Evolutionary conservation across 495 filamentous ascomycete species (phyloP).

Genomic region (Beverwykella pulmonaria): DNA sequence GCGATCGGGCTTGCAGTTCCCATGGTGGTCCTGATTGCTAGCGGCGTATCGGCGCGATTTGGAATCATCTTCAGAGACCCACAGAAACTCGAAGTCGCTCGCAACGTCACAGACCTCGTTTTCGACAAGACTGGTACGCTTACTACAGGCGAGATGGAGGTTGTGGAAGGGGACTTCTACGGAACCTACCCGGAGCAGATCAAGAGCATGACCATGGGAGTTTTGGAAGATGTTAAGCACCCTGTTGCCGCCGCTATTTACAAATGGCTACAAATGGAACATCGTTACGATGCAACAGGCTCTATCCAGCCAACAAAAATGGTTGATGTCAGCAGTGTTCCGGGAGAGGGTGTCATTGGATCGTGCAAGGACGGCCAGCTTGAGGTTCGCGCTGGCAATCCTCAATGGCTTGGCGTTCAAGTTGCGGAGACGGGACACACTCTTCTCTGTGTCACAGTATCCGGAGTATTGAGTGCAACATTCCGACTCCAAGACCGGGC

Average conservation of each 20-base stretch:
- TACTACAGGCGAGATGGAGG: slow-evolving; percentile 51
- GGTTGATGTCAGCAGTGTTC: slow-evolving; percentile 51
- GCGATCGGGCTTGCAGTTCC: slow-evolving; percentile 80
- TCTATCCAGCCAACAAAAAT: slow-evolving; percentile 45
- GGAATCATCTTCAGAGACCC: slow-evolving; percentile 74
- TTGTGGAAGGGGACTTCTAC: slow-evolving; percentile 22
- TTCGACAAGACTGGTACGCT: slow-evolving; percentile 87
- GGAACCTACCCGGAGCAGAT: slow-evolving; percentile 51
- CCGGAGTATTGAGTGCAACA: slow-evolving; percentile 54
- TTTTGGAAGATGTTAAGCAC: slow-evolving; percentile 61
- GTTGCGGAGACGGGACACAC: slow-evolving; percentile 54
- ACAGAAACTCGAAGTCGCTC: slow-evolving; percentile 63
- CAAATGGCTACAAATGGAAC: slow-evolving; percentile 48
- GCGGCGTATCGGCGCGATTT: slow-evolving; percentile 66
- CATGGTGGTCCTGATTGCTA: slow-evolving; percentile 75
- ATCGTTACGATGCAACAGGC: slow-evolving; percentile 45
- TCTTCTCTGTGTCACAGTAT: slow-evolving; percentile 64
- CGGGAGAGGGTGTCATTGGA: slow-evolving; percentile 57
- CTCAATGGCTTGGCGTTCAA: slow-evolving; percentile 59
- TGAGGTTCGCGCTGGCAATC: slow-evolving; percentile 62
- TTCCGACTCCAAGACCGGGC: slow-evolving; percentile 64
- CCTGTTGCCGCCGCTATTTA: slow-evolving; percentile 68
- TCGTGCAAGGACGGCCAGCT: slow-evolving; percentile 35
- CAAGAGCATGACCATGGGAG: slow-evolving; percentile 48
- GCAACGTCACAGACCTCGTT: slow-evolving; percentile 67